Percentiles rank a stretch among this genome's conserved stretches.
phyloP scores from a whole-genome alignment of 805 yeast species.

The Candida michaelii region DNA sequence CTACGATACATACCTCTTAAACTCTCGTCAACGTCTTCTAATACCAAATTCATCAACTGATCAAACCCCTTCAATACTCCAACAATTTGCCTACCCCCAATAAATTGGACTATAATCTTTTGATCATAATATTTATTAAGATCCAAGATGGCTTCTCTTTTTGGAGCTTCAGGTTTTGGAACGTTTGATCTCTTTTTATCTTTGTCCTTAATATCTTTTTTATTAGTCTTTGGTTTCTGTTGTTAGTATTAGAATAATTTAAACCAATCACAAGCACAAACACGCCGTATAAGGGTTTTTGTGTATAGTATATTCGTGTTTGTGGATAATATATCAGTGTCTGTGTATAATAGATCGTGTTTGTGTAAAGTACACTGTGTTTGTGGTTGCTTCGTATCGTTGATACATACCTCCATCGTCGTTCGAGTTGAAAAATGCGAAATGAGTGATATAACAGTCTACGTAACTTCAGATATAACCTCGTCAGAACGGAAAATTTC shows the following conservation, averaged over 20 bases:
- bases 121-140: slow-evolving; percentile 74
- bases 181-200: slow-evolving; percentile 20
- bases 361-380: no score
- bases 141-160: slow-evolving; percentile 86
- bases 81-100: slow-evolving; percentile 81
- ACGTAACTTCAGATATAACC: slow-evolving; percentile 63
- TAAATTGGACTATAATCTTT: slow-evolving; percentile 70
- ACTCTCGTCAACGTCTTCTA: slow-evolving; percentile 69
- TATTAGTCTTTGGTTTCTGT: not conserved
- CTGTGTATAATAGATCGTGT: no score
- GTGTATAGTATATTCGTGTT: no score
- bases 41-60: slow-evolving; percentile 75
- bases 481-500: slow-evolving; percentile 70
- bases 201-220: slow-evolving; percentile 4
- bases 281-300: no score
- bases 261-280: no score
- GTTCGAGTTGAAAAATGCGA: slow-evolving; percentile 2
- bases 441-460: slow-evolving; percentile 46
- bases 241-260: not conserved
- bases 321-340: no score
- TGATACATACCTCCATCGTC: slow-evolving; percentile 9
- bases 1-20: slow-evolving; percentile 36
- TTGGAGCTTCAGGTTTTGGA: slow-evolving; percentile 65
- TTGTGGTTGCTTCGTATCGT: no score
- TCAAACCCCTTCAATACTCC: slow-evolving; percentile 85